These are phyloP conservation scores for Nicotiana paniculata DNA, from an alignment of 257 asterid species.

Conservation along the genomic window DNA sequence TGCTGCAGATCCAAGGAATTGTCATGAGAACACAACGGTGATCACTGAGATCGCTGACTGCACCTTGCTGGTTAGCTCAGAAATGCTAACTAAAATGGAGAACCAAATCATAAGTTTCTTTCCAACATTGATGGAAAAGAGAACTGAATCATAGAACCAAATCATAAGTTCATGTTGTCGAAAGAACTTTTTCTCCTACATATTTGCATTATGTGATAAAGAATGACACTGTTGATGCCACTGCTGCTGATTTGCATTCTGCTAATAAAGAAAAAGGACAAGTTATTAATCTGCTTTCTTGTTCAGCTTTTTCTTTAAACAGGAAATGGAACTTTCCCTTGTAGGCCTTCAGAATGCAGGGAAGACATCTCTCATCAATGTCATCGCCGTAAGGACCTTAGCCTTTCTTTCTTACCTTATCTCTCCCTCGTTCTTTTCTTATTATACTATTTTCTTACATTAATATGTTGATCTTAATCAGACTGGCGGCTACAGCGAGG, in stretches of 20 bases:
- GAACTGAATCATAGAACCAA: no score
- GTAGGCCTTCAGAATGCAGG: conserved; percentile 88
- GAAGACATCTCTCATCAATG: conserved; percentile 81
- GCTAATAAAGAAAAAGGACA: no score
- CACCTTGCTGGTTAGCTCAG: no score
- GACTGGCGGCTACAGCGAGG: conserved; percentile 90
- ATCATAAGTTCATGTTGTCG: not conserved
- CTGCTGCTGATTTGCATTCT: no score
- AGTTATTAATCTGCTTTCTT: not conserved
- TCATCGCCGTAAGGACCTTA: conserved; percentile 54
- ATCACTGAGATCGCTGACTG: no score
- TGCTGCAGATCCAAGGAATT: no score
- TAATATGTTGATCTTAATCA: conserved; percentile 25
- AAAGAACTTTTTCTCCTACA: not conserved
- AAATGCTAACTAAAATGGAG: no score
- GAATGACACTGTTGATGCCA: not conserved
- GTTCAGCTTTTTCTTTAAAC: conserved; percentile 76
- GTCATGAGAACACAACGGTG: no score
- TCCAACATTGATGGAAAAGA: no score
- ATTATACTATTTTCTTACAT: not conserved
- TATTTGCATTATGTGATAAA: not conserved
- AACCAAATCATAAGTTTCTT: no score
- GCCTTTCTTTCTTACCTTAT: not conserved
- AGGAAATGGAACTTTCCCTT: conserved; percentile 89
- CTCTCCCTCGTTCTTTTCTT: not conserved